Conservation (phyloP, 2,329 filamentous ascomycete genomes). For the Alternaria incomplexa region DNA sequence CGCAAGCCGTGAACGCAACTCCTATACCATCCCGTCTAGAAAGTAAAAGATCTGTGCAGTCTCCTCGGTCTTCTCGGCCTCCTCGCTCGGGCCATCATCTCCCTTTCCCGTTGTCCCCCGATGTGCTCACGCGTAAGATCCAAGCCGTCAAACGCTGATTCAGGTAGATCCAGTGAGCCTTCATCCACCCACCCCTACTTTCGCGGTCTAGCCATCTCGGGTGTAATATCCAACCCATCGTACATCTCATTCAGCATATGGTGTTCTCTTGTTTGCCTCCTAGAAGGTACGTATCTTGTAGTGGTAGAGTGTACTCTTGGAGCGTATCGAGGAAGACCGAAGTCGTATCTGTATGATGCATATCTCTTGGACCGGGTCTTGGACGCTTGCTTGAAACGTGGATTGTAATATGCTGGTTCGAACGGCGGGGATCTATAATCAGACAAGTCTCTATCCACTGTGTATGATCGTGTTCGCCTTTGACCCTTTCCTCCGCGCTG, state of each 20-base stretch:
- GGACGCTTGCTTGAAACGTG: neutral
- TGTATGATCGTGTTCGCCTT: neutral
- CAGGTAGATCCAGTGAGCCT: neutral
- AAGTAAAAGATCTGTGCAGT: neutral
- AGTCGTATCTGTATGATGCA: neutral
- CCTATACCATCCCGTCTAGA: neutral
- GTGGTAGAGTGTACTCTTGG: neutral
- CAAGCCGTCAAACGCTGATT: neutral
- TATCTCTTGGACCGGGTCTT: neutral
- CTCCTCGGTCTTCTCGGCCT: neutral
- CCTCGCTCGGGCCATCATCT: neutral
- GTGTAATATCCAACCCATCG: neutral
- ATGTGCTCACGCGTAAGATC: neutral
- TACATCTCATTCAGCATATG: neutral
- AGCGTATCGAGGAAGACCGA: neutral
- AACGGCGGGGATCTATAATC: neutral
- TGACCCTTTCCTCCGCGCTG: neutral
- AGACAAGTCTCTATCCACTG: neutral
- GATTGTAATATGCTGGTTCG: neutral
- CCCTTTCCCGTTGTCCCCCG: neutral
- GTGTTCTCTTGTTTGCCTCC: neutral
- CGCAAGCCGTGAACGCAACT: neutral
- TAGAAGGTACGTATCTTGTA: neutral
- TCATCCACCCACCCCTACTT: too few species aligned
- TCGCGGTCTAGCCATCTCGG: neutral